Conservation (phyloP, 495 filamentous ascomycete species). For the Sporormia fimetaria region DNA sequence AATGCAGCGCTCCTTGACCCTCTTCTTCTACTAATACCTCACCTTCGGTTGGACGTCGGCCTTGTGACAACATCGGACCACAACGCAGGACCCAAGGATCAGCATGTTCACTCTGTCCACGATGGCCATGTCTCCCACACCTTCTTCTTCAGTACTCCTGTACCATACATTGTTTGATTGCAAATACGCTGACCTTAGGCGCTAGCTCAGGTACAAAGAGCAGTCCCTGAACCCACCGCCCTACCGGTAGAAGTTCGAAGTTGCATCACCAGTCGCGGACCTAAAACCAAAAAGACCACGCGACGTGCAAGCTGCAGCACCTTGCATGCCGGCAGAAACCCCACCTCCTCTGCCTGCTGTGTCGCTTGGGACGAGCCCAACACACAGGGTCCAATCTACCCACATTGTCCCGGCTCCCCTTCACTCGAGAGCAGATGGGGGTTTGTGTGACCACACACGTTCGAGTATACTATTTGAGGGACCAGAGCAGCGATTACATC, state of each 20-base stretch:
- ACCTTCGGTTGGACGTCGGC: no score
- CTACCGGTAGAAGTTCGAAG: conserved; percentile 12
- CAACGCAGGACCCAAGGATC: no score
- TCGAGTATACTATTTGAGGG: conserved; percentile 5
- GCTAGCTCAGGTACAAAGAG: no score
- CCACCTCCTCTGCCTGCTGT: conserved; percentile 10
- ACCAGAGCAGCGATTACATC: neutral
- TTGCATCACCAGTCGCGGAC: conserved; percentile 1
- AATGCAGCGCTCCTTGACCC: no score
- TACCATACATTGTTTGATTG: no score
- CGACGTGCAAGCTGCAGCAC: conserved; percentile 7
- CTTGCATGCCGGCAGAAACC: conserved; percentile 19
- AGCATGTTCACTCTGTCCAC: no score
- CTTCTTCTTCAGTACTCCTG: no score
- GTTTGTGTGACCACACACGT: neutral
- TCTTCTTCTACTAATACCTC: no score
- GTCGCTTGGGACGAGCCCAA: conserved; percentile 5
- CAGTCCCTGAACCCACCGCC: conserved; percentile 12
- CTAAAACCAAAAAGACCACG: conserved; percentile 2
- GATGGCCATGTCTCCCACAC: no score
- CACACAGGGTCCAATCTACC: conserved; percentile 4
- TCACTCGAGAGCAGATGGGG: neutral
- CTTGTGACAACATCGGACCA: no score
- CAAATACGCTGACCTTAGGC: no score
- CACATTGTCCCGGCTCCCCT: neutral